A percentile compares a stretch with the other conserved stretches of the same genome.
phyloP scores from a whole-genome alignment of 257 asterid genomes.

The Solanum etuberosum region DNA sequence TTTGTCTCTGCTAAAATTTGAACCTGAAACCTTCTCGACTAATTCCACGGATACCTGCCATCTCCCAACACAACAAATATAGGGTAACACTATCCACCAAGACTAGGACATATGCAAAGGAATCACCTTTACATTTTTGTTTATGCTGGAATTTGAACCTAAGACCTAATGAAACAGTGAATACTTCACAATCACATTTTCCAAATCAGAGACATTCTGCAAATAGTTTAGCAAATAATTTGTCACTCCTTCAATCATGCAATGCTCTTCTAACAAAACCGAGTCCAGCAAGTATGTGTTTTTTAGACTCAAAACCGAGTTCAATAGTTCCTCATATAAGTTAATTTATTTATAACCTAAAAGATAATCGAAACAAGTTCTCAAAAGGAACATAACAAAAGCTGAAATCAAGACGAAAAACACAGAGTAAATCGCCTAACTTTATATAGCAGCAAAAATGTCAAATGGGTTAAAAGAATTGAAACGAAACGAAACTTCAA shows the following conservation, averaged over 20 bases:
- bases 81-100: neutral
- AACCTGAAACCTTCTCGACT: neutral
- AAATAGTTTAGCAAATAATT: neutral
- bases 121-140: neutral
- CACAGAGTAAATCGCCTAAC: neutral
- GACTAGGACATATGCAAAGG: neutral
- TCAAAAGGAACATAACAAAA: neutral
- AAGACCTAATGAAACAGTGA: neutral
- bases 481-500: neutral
- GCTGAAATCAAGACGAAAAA: neutral
- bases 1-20: neutral
- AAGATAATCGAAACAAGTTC: neutral
- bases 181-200: neutral
- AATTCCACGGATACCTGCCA: neutral
- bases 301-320: neutral
- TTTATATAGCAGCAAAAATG: neutral
- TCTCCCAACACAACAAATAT: neutral
- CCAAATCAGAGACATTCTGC: neutral
- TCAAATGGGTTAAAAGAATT: neutral
- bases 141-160: neutral
- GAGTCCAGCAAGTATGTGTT: neutral
- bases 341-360: neutral
- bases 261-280: neutral
- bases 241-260: neutral
- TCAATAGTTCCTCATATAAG: neutral